Base-by-base conservation (phyloP, 2,329 filamentous ascomycete species). In the Sporothrix brunneoviolacea region DNA sequence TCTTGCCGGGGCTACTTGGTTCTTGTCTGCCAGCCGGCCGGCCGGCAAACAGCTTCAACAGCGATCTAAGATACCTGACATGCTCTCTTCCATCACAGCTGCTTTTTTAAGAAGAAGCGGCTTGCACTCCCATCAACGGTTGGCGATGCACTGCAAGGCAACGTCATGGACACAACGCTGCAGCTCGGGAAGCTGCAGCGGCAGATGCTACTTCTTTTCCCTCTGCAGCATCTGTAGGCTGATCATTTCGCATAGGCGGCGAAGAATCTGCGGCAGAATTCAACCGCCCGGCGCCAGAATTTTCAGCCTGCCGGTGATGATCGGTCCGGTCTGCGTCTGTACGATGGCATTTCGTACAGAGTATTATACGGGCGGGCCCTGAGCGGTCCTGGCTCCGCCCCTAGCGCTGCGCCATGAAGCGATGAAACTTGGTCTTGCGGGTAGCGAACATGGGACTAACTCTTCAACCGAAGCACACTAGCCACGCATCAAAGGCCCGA, bases 351-450 rank as follows among this genome's bases (percentile, higher is more conserved):
- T 28, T 28, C 24, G 24, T 5, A 28, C 24, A 28, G 24, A 5
- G 24, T 28, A 10, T 10, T 28, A 5, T 24, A 12, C 33, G 16
- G 19, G 19, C 9, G 9, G 37, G 19, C 37, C 37, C 16, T 19
- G 37, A 16, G 13, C 27, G 2, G 4, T 35, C 10, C 8, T 41
- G 28, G 38, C 28, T 49, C 24, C 27, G 16, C 15, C 33, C 44
- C 32, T 43, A 35, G 47, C 39, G 38, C 30, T n/a, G 37, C 38
- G 30, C 32, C 38, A 36, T 27, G 35, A 30, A 43, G 33, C 35
- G n/a, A 36, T 50, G 48, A 44, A 50, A 50, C 40, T 18, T 43
- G 39, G 47, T n/a, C 39, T 18, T 38, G 38, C 22, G 37, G 37
- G 28, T 24, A 35, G 35, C 32, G 19, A 21, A 38, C 15, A 22